Evolutionary conservation across 2,329 filamentous ascomycete genomes (phyloP).

Genomic region (Colletotrichum lupini): DNA sequence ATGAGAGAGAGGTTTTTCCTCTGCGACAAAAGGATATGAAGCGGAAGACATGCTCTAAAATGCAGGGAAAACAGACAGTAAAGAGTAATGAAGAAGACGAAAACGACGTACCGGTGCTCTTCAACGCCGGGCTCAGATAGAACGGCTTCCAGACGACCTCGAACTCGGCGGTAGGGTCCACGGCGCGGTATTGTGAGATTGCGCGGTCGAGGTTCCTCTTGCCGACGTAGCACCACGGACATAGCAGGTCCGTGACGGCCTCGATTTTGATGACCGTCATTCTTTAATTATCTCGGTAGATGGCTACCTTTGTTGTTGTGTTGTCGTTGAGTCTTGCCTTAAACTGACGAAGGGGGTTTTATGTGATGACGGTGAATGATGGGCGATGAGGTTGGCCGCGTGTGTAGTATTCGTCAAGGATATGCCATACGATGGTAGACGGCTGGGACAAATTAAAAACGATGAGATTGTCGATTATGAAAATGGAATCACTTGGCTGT

Average conservation of each 20-base stretch:
- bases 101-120: constrained; percentile 40
- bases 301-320: not conserved
- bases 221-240: constrained; percentile 64
- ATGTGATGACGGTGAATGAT: not conserved
- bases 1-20: no score
- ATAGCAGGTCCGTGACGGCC: constrained; percentile 61
- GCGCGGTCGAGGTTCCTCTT: constrained; percentile 58
- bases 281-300: not conserved
- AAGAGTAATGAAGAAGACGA: not conserved
- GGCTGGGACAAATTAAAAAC: no score
- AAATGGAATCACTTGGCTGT: no score
- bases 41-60: no score
- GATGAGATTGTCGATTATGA: no score
- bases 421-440: not conserved
- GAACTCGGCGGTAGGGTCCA: constrained; percentile 56
- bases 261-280: constrained; percentile 53
- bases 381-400: no score
- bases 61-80: no score
- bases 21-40: no score
- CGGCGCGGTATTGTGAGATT: constrained; percentile 51
- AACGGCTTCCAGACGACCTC: constrained; percentile 60
- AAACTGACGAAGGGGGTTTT: not conserved
- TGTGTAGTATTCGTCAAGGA: not conserved
- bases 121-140: constrained; percentile 53
- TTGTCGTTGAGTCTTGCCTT: not conserved